These are phyloP conservation scores for Kluyveromyces lactis DNA, from an alignment of 805 yeast genomes.

Conservation along the genomic window DNA sequence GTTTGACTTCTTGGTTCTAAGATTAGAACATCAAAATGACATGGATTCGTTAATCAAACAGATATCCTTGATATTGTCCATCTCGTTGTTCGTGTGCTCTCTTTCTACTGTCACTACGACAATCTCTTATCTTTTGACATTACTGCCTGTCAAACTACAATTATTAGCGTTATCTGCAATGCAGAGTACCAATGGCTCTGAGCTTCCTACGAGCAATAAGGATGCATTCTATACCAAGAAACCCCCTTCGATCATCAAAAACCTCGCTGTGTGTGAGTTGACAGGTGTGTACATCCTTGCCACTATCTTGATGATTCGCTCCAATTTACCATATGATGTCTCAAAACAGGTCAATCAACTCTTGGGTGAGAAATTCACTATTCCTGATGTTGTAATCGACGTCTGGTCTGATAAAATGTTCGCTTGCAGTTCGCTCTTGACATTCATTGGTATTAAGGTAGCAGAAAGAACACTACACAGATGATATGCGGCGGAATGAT, in stretches of 20 bases:
- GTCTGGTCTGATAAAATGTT: slow-evolving; percentile 35
- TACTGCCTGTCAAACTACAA: slow-evolving; percentile 31
- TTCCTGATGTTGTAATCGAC: slow-evolving; percentile 27
- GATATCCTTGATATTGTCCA: slow-evolving; percentile 43
- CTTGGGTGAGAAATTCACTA: slow-evolving; percentile 25
- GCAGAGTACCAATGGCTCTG: slow-evolving; percentile 10
- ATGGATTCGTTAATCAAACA: slow-evolving; percentile 31
- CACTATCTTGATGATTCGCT: slow-evolving; percentile 32
- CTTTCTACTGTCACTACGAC: slow-evolving; percentile 58
- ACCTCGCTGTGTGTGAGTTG: slow-evolving; percentile 31
- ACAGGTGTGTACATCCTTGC: slow-evolving; percentile 34
- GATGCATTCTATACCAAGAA: slow-evolving; percentile 8
- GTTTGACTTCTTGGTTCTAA: slow-evolving; percentile 25
- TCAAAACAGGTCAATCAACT: slow-evolving; percentile 27
- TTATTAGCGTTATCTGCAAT: slow-evolving; percentile 22
- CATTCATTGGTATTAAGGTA: slow-evolving; percentile 22
- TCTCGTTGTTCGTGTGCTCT: slow-evolving; percentile 52
- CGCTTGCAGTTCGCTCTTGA: slow-evolving; percentile 25
- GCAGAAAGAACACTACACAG: slow-evolving; percentile 18
- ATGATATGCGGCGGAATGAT: background rate
- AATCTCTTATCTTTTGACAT: slow-evolving; percentile 41
- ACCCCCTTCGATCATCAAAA: slow-evolving; percentile 33
- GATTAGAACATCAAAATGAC: slow-evolving; percentile 28
- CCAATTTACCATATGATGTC: slow-evolving; percentile 30
- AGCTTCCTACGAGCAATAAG: slow-evolving; percentile 16